Evolutionary conservation across 2,329 filamentous ascomycete species (phyloP), one percentile per base, ranked within the genome.

Genomic region (Ascochyta fabae): DNA sequence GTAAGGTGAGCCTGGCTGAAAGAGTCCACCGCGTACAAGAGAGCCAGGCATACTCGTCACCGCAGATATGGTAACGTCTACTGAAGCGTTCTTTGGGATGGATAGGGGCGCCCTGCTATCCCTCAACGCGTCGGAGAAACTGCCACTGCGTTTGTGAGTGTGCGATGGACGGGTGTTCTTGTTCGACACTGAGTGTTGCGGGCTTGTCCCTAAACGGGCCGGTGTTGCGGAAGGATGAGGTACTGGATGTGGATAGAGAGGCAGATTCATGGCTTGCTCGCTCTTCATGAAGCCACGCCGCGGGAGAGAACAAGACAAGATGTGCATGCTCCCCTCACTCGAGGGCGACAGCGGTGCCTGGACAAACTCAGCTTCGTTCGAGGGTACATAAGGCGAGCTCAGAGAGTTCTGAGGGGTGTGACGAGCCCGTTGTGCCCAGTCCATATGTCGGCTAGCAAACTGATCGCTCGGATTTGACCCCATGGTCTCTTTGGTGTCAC

Each of bases 11-110:
- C 86, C 86, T 1, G 94, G 95, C 15, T 92, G 91, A 58, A 96
- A 85, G 6, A 96, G 72, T 55, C 92, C 91, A 13, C 95, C 95
- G 46, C 94, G 86, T 19, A 98, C 93, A 34, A 99, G 84, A 61
- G 90, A 94, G 9, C 93, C 92, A 4, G 89, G 87, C 67, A 91
- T 88, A 12, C 89, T 86, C 22, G 88, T 79, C 9, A 87, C 82
- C 60, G 88, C 81, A 13, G 87, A 75, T 15, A 88, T 69, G 43
- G 74, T 69, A 40, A 76, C 72, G 22, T 77, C 71, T 45, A 71
- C 62, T 46, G 74, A 70, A 29, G 81, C 73, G 34, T 75, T 67
- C 54, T 81, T 79, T 34, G 80, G 74, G 29, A 79, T 75, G 4
- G 81, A 81, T 8, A 84, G 67, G 2, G 83, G 83, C 10, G 81